These are phyloP conservation scores for Gamarada debralockiae DNA, from an alignment of 495 filamentous ascomycete species.

Conservation along the genomic window DNA sequence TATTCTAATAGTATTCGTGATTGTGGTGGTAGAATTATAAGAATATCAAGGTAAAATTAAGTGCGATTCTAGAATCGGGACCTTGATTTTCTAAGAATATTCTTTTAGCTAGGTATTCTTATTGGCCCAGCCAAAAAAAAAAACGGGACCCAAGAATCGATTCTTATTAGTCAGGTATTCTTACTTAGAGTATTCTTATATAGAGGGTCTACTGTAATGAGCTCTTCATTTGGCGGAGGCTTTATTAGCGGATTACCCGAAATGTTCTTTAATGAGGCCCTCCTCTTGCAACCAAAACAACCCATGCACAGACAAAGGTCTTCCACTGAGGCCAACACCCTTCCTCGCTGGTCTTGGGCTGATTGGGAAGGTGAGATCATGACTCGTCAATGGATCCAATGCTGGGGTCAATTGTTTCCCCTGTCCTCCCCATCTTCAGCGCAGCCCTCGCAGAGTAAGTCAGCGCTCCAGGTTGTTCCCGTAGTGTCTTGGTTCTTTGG, in stretches of 20 bases:
- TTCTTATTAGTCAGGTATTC: no score
- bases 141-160: no score
- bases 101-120: no score
- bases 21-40: no score
- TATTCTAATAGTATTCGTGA: no score
- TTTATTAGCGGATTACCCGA: conserved; percentile 13
- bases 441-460: neutral
- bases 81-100: no score
- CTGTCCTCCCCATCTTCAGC: neutral
- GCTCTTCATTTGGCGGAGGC: conserved; percentile 7
- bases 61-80: no score
- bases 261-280: conserved; percentile 15
- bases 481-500: conserved; percentile 1
- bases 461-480: neutral
- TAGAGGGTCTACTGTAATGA: no score
- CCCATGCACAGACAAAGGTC: neutral
- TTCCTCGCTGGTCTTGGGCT: conserved; percentile 15
- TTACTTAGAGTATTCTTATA: no score
- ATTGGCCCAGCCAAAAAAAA: no score
- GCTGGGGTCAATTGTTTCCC: neutral
- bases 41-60: no score
- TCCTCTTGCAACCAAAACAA: conserved; percentile 8
- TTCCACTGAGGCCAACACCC: neutral
- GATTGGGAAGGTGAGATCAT: conserved; percentile 6
- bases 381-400: neutral